Evolutionary conservation across 2,329 filamentous ascomycete genomes (phyloP).

Genomic region (Ophiostoma fasciatum): DNA sequence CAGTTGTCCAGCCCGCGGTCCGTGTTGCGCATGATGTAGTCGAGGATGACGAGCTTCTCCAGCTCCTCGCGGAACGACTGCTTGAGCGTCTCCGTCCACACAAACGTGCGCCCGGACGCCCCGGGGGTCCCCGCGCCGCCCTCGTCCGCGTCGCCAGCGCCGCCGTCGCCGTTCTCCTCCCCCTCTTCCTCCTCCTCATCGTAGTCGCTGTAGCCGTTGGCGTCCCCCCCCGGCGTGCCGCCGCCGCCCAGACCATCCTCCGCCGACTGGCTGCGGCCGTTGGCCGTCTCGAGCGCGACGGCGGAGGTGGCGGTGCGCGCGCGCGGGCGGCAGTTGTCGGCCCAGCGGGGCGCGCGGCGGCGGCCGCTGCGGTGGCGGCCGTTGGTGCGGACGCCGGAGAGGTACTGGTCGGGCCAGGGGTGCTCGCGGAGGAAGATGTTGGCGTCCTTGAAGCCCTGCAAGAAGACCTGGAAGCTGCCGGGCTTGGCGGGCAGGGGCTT

Average conservation of each 20-base stretch:
- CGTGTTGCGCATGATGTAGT: slow-evolving; percentile 99
- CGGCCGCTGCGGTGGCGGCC: slow-evolving; percentile 43
- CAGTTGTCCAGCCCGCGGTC: slow-evolving; percentile 94
- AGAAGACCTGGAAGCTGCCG: slow-evolving; percentile 92
- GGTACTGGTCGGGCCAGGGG: slow-evolving; percentile 88
- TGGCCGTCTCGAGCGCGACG: slow-evolving; percentile 33
- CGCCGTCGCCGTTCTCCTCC: slow-evolving; percentile 12
- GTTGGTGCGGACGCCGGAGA: slow-evolving; percentile 52
- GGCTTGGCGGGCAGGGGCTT: slow-evolving; percentile 78
- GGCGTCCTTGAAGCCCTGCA: slow-evolving; percentile 94
- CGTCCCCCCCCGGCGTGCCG: neutral
- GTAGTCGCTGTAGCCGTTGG: slow-evolving; percentile 4
- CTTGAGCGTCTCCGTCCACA: slow-evolving; percentile 80
- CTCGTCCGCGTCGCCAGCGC: slow-evolving; percentile 10
- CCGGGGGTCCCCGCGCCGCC: slow-evolving; percentile 8
- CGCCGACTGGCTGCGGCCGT: slow-evolving; percentile 31
- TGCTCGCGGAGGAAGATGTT: slow-evolving; percentile 90
- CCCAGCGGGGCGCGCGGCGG: slow-evolving; percentile 51
- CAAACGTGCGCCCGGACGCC: slow-evolving; percentile 40
- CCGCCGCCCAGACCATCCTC: no score
- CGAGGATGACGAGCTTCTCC: slow-evolving; percentile 90
- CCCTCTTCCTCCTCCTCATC: slow-evolving; percentile 14
- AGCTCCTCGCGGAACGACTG: slow-evolving; percentile 89
- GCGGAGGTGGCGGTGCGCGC: slow-evolving; percentile 23
- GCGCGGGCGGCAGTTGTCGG: slow-evolving; percentile 62